Evolutionary conservation across 805 yeast genomes (phyloP), one percentile per base, ranked within the genome.

Genomic region (Saccharomyces kudriavzevii): DNA sequence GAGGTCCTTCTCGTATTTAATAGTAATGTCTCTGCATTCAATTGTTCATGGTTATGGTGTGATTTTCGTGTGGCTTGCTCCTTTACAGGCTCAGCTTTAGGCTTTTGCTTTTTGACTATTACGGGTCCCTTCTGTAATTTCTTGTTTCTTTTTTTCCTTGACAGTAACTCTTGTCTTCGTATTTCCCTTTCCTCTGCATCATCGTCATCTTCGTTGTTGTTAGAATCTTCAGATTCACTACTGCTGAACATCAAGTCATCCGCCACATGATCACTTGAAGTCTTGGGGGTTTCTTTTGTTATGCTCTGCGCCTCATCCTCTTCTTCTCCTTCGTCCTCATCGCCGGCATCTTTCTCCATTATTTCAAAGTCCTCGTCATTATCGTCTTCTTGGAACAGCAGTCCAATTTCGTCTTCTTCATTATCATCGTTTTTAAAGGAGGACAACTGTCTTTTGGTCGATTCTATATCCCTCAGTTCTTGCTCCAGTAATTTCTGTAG

Each of bases 401-500:
- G 71, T 61, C 83, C 81, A 40, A 88, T 86, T 51, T 85, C 83
- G 59, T 85, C 90, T 57, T 88, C 95, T 46, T 87, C 96, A 35
- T 35, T 24, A 35, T 35, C 43, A 2, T 35, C 24, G 13, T 35
- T 35, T 4, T 35, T 35, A 6, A 17, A 35, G 3, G 43, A 35
- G 10, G 43, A 35, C 46, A 88, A 89, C 3, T 74, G 76, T 14
- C 73, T 74, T 4, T 66, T 62, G 30, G 53, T 59, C 3, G 60
- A 54, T 45, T 60, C 56, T 53, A 65, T 55, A 17, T 81, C 85
- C 57, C 81, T 87, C 11, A 69, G 52, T 49, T 70, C 96, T 28
- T 87, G 77, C 54, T 83, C 86, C 20, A 94, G 72, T 55, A 94
- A 76, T 53, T 82, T 82, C 62, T 81, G 81, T 66, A 94, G 74